Base-by-base conservation (phyloP, 1,284 basidiomycete species). In the Papiliotrema laurentii region DNA sequence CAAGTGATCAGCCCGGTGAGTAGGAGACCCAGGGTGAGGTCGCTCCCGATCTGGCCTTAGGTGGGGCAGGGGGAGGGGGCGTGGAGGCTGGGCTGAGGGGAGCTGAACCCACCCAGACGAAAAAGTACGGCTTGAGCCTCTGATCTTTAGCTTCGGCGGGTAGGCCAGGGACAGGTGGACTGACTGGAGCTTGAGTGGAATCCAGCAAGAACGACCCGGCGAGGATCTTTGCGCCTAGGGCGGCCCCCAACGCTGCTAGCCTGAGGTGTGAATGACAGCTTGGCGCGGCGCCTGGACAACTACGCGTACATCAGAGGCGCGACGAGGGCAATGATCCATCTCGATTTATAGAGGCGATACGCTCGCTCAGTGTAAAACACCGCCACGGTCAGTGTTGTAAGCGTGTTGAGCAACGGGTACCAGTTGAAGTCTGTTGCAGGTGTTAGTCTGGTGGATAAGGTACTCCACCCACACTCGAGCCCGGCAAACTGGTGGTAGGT, bases 1-100 rank as follows among this genome's bases (percentile, higher is more conserved):
- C 4, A 44, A 27, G 25, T 44, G 16, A 44, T 44, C 7, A 44
- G 31, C 11, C 43, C 43, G 6, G 43, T 44, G 9, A 44, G 31
- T 9, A 44, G 43, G 10, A 44, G 5, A 33, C 43, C 31, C 18
- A 24, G 11, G 4, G 22, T 5, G 16, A 44, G 28, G 5, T 5
- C 43, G 10, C n/a, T 3, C 18, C 19, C 43, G 19, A 44, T 31
- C 43, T 44, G 27, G 4, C 18, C 22, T n/a, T n/a, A n/a, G n/a
- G n/a, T n/a, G n/a, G n/a, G n/a, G n/a, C n/a, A n/a, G n/a, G n/a
- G n/a, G n/a, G n/a, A n/a, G n/a, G n/a, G n/a, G n/a, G n/a, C n/a
- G n/a, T n/a, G n/a, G n/a, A n/a, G n/a, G n/a, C 13, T 34, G 5
- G 25, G 37, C n/a, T 5, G 7, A 5, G 4, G 4, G 19, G 18